Evolutionary conservation across 306 rosid species (phyloP).

Genomic region (Sicyos baderoa): DNA sequence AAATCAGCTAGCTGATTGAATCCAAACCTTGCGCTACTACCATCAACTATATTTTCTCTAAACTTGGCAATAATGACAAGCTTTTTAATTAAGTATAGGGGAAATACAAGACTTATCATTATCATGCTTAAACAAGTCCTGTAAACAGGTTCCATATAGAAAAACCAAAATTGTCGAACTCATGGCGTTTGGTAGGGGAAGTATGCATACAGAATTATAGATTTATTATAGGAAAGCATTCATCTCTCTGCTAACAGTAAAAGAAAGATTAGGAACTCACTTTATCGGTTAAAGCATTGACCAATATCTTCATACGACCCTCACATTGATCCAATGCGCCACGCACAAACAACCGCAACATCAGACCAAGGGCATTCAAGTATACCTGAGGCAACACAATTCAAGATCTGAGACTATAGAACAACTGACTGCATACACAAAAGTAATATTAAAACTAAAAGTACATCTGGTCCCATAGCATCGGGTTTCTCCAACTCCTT

Average conservation of each 20-base stretch:
- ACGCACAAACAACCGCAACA: conserved; percentile 55
- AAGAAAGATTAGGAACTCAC: conserved; percentile 36
- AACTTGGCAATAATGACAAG: not conserved
- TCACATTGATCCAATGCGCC: conserved; percentile 39
- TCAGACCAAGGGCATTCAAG: conserved; percentile 67
- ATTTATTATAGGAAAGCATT: not conserved
- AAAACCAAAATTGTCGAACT: not conserved
- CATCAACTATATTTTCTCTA: not conserved
- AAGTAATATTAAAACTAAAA: conserved; percentile 6
- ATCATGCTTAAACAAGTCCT: not conserved
- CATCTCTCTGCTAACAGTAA: not conserved
- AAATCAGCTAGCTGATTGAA: not conserved
- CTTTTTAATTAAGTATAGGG: not conserved
- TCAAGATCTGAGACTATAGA: conserved; percentile 20
- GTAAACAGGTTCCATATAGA: not conserved
- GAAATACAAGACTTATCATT: not conserved
- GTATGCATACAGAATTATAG: not conserved
- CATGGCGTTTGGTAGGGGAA: not conserved
- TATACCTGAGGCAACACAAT: conserved; percentile 46
- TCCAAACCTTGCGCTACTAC: not conserved
- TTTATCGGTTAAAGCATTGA: conserved; percentile 37
- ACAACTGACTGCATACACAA: conserved; percentile 5
- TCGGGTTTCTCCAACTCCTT: conserved; percentile 68
- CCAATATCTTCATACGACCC: conserved; percentile 51
- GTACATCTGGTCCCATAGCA: conserved; percentile 46